Evolutionary conservation across 306 rosid species (phyloP).

Genomic region (Gastrolobium villosum): DNA sequence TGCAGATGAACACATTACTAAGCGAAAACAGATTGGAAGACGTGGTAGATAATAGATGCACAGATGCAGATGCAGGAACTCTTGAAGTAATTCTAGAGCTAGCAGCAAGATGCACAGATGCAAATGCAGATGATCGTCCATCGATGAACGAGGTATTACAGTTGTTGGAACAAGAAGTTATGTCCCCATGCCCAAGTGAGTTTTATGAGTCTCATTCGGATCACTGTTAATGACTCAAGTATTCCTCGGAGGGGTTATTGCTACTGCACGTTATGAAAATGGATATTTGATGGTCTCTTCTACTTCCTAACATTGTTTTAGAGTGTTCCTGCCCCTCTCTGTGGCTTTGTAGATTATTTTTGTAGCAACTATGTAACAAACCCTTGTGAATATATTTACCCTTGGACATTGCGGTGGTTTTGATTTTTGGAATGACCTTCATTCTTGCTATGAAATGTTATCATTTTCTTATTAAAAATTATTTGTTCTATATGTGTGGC

Average conservation of each 20-base stretch:
- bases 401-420: conserved; percentile 38
- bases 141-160: conserved; percentile 86
- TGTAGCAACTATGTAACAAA: conserved; percentile 40
- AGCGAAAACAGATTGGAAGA: conserved; percentile 80
- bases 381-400: conserved; percentile 48
- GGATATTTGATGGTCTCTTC: conserved; percentile 1
- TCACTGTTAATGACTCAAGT: conserved; percentile 44
- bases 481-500: not conserved
- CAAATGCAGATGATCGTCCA: conserved; percentile 88
- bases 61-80: conserved; percentile 70
- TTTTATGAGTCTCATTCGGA: conserved; percentile 91
- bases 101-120: conserved; percentile 89
- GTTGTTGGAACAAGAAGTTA: conserved; percentile 84
- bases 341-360: conserved; percentile 55
- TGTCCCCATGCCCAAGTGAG: conserved; percentile 89
- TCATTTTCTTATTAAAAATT: not conserved
- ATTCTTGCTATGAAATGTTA: conserved; percentile 41
- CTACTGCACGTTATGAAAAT: not conserved
- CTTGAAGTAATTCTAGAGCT: conserved; percentile 81
- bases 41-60: conserved; percentile 79
- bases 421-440: conserved; percentile 54
- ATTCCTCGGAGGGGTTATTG: too few species aligned
- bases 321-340: conserved; percentile 40
- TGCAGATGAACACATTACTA: conserved; percentile 80
- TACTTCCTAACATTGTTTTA: conserved; percentile 25